Evolutionary conservation across 331 rosid species (phyloP).

Genomic region (Stylosanthes scabra): DNA sequence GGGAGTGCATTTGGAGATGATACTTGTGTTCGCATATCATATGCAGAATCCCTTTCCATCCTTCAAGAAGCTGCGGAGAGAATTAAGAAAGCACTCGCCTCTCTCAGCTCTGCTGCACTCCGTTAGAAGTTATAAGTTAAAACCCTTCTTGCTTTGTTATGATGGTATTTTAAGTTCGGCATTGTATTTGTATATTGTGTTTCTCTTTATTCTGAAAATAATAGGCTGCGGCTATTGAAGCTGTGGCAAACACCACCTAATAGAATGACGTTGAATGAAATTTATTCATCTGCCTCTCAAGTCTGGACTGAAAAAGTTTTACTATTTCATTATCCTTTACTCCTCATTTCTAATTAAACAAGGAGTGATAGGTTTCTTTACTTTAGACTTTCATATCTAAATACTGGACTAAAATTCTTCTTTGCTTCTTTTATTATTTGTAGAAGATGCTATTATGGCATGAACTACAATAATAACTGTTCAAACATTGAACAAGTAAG

Average conservation of each 20-base stretch:
- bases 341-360: not conserved
- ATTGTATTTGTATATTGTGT: conserved; percentile 38
- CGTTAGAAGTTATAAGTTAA: conserved; percentile 31
- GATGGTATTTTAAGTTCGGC: conserved; percentile 24
- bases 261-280: not conserved
- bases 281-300: too few relatives aligned
- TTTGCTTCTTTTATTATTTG: too few relatives aligned
- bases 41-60: conserved; percentile 78
- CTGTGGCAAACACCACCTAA: not conserved
- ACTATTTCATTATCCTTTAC: not conserved
- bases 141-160: not conserved
- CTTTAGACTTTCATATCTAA: too few relatives aligned
- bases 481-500: too few relatives aligned
- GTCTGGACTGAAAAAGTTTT: not conserved
- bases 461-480: too few relatives aligned
- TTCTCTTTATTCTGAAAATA: conserved; percentile 34
- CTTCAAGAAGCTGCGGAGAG: conserved; percentile 82
- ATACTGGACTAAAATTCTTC: too few relatives aligned
- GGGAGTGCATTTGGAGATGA: conserved; percentile 93
- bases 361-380: not conserved
- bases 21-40: conserved; percentile 83
- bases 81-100: conserved; percentile 67
- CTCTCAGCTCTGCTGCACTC: conserved; percentile 52
- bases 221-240: conserved; percentile 19
- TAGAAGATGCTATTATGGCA: too few relatives aligned